These are phyloP conservation scores for Metschnikowia lachancei DNA, from an alignment of 805 yeast genomes.

Conservation along the genomic window DNA sequence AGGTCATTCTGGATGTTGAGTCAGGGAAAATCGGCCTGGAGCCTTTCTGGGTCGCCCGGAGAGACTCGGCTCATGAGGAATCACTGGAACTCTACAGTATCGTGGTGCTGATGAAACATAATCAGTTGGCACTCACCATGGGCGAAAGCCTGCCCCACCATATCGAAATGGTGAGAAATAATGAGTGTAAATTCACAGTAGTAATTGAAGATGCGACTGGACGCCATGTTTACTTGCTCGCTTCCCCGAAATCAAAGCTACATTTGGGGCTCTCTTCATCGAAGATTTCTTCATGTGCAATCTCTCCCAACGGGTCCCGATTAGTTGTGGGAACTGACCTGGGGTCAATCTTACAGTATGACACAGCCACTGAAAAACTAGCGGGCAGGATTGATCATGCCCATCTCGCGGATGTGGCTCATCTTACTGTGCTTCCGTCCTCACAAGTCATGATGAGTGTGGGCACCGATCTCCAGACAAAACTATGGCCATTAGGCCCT, in stretches of 20 bases:
- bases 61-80: constrained; percentile 22
- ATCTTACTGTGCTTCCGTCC: constrained; percentile 57
- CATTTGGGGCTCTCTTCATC: constrained; percentile 1
- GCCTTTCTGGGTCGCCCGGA: constrained; percentile 44
- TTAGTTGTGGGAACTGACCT: constrained; percentile 12
- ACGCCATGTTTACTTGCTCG: constrained; percentile 4
- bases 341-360: constrained; percentile 11
- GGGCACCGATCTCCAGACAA: constrained; percentile 57
- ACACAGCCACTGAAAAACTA: constrained; percentile 1
- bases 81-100: constrained; percentile 9
- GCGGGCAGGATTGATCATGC: constrained; percentile 30
- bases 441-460: constrained; percentile 57
- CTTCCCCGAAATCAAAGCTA: constrained; percentile 4
- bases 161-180: neutral
- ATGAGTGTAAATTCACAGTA: neutral
- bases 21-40: constrained; percentile 25
- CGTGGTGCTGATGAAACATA: constrained; percentile 1
- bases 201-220: constrained; percentile 4
- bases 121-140: constrained; percentile 4
- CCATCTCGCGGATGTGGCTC: constrained; percentile 49
- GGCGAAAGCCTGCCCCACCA: neutral
- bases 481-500: constrained; percentile 53
- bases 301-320: constrained; percentile 5
- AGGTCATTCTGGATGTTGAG: constrained; percentile 40
- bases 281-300: constrained; percentile 9